A percentile compares a stretch with the other conserved stretches of the same genome.
phyloP scores from a whole-genome alignment of 2,329 filamentous ascomycete species.

The Sporothrix globosa region DNA sequence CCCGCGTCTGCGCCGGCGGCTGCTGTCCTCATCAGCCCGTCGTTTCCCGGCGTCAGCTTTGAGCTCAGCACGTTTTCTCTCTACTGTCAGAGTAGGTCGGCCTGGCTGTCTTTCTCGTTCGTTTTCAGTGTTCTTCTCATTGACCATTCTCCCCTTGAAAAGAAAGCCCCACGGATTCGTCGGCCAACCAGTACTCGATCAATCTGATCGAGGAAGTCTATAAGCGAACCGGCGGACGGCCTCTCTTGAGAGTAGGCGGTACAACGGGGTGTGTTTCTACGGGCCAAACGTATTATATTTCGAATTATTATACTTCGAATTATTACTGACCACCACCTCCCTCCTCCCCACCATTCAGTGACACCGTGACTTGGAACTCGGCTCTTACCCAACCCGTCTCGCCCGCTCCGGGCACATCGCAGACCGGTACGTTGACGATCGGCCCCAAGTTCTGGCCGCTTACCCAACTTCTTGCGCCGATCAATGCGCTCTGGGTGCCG shows the following conservation, averaged over 20 bases:
- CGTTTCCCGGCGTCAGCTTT: slow-evolving; percentile 20
- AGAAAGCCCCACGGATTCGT: slow-evolving; percentile 9
- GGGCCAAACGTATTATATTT: no score
- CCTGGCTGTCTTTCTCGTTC: not conserved
- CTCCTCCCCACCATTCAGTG: not conserved
- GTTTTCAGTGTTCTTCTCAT: not conserved
- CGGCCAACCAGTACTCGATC: slow-evolving; percentile 20
- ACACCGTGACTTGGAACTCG: not conserved
- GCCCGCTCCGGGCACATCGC: not conserved
- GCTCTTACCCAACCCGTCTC: not conserved
- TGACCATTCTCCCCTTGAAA: no score
- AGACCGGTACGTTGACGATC: not conserved
- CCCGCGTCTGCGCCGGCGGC: not conserved
- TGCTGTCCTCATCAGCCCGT: not conserved
- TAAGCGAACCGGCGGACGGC: slow-evolving; percentile 13
- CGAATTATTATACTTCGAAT: no score
- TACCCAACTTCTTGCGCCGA: not conserved
- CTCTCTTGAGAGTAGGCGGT: not conserved
- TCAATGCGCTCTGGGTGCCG: not conserved
- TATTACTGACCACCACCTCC: no score
- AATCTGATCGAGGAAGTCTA: not conserved
- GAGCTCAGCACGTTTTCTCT: slow-evolving; percentile 18
- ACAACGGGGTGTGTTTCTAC: not conserved
- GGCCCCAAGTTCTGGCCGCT: slow-evolving; percentile 4
- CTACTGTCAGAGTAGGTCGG: not conserved